Conservation (phyloP, 768 basidiomycete genomes). For the Tulasnella sp. region DNA sequence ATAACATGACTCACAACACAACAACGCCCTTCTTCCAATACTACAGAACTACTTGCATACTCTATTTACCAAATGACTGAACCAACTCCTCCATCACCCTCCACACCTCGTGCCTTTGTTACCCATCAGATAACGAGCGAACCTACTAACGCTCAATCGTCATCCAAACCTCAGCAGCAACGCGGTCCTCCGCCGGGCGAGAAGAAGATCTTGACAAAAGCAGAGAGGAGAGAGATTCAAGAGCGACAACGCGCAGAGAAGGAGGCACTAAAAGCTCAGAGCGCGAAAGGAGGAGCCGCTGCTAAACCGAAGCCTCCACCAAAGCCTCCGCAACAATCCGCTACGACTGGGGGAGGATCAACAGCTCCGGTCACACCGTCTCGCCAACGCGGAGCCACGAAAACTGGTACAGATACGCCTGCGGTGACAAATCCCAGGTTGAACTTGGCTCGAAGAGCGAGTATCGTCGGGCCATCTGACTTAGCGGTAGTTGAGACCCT, state of each 20-base stretch:
- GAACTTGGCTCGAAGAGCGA: slow-evolving; percentile 8
- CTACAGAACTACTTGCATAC: not conserved
- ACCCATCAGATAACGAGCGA: not conserved
- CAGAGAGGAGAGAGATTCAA: slow-evolving; percentile 67
- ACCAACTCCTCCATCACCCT: not conserved
- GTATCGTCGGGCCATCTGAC: slow-evolving; percentile 17
- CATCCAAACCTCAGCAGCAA: slow-evolving; percentile 1
- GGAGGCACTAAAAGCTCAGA: slow-evolving; percentile 34
- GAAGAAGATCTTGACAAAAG: slow-evolving; percentile 66
- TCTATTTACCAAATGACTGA: not conserved
- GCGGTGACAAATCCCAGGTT: slow-evolving; percentile 16
- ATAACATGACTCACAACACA: not conserved
- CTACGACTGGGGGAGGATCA: not conserved
- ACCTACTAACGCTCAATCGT: not conserved
- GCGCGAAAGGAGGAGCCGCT: not conserved
- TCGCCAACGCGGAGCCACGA: slow-evolving; percentile 8
- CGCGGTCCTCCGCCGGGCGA: slow-evolving; percentile 14
- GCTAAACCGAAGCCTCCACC: not conserved
- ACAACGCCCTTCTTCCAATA: too few species aligned
- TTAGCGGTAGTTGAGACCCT: slow-evolving; percentile 15
- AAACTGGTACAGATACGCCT: slow-evolving; percentile 8
- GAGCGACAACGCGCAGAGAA: slow-evolving; percentile 76
- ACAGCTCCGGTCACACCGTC: not conserved
- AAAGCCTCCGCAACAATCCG: not conserved
- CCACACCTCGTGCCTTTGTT: not conserved